These are phyloP conservation scores for Cyberlindnera veronae DNA, from an alignment of 805 yeast species.

Conservation along the genomic window DNA sequence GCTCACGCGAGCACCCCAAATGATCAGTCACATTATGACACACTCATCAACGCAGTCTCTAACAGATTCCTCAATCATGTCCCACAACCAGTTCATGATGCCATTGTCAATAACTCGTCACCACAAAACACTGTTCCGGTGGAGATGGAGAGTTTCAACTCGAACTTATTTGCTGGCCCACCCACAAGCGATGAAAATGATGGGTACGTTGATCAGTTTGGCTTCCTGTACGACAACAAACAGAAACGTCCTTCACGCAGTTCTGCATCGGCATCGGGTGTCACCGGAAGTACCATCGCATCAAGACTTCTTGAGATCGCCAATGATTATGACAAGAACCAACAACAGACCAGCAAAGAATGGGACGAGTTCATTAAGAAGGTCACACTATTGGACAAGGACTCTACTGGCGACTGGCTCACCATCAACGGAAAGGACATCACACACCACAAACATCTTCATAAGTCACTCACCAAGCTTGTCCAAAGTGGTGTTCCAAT, in stretches of 20 bases:
- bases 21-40: conserved; percentile 2
- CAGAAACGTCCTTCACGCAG: conserved; percentile 1
- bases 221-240: conserved; percentile 39
- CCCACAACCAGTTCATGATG: conserved; percentile 25
- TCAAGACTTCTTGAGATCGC: conserved; percentile 29
- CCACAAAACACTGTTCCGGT: conserved; percentile 31
- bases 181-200: conserved; percentile 24
- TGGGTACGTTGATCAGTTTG: conserved; percentile 44
- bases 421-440: conserved; percentile 40
- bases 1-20: not conserved
- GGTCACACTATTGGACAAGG: conserved; percentile 26
- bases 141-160: conserved; percentile 38
- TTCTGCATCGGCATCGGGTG: not conserved
- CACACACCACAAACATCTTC: conserved; percentile 20
- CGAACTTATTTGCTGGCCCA: conserved; percentile 28
- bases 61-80: conserved; percentile 20
- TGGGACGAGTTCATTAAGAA: conserved; percentile 46
- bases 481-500: conserved; percentile 47
- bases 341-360: conserved; percentile 34
- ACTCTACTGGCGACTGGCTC: conserved; percentile 32
- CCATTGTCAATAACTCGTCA: conserved; percentile 6
- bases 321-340: conserved; percentile 41
- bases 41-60: conserved; percentile 17
- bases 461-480: conserved; percentile 33
- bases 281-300: conserved; percentile 6